Evolutionary conservation across 179 eudicot genomes (phyloP), one percentile per base, ranked within the genome.

Genomic region (Heliamphora pulchella): DNA sequence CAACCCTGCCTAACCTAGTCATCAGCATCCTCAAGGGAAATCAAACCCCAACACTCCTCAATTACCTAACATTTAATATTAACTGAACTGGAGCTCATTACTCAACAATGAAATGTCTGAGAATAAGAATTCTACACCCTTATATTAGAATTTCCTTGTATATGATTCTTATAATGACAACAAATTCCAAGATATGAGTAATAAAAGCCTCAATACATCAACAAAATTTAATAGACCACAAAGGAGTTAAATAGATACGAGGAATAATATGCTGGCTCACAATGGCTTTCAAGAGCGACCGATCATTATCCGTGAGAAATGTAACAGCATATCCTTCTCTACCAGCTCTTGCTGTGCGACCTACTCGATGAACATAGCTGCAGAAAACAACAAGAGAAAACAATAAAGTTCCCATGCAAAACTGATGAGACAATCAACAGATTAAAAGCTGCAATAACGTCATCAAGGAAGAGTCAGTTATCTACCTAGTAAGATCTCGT

Each of bases 271-370:
- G 67, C 41, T 75, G 17, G 14, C 91, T 87, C 80, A 89, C 98
- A 79, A 94, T 96, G 76, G 98, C 91, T 87, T 85, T 90, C 71
- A 92, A 81, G 54, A 96, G 89, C 88, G 98, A 92, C 71, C 97
- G 89, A 74, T 96, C 99, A 86, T 89, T 92, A 85, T 96, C 99
- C 20, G 99, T 87, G 78, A 92, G 90, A 87, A 96, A 96, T 71
- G 99, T 96, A 80, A 96, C 97, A 86, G 99, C 96, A 87, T 84
- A 91, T 55, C 99, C 99, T 89, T 87, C 91, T 86, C 91, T 86
- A 73, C 98, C 98, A 79, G 98, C 98, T 88, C 99, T 92, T 79
- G 99, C 99, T 71, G 99, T 96, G 18, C 99, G 99, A 87, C 99
- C 99, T 14, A 94, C 99, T 83, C 99, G 93, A 87, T 96, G 99